Conservation (phyloP, 176 grass and related monocot genomes). For the Aegilops bicornis region DNA sequence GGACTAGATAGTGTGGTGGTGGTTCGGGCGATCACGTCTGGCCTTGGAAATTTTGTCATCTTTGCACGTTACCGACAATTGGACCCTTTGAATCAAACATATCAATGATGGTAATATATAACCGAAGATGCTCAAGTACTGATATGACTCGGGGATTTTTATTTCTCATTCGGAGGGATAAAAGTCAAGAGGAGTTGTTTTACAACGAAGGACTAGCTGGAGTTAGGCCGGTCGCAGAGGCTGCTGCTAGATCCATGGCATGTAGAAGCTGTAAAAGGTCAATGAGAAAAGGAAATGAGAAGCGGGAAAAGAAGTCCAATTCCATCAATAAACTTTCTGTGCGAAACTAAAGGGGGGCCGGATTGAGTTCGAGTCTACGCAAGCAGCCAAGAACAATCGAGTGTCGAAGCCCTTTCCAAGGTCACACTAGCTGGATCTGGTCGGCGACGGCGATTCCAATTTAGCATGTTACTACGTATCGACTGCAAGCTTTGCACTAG, state of each 20-base stretch:
- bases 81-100: conserved; percentile 20
- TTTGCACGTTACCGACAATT: conserved; percentile 44
- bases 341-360: too few relatives aligned
- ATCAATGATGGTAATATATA: conserved; percentile 11
- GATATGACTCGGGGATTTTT: background rate
- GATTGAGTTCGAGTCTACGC: background rate
- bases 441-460: conserved; percentile 27
- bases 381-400: background rate
- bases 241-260: background rate
- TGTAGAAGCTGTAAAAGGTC: background rate
- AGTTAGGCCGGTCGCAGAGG: conserved; percentile 32
- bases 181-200: conserved; percentile 32
- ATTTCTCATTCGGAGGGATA: background rate
- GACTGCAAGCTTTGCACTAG: too few relatives aligned
- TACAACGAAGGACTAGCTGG: background rate
- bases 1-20: conserved; percentile 4
- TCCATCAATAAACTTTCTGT: background rate
- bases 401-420: too few relatives aligned
- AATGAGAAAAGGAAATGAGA: background rate
- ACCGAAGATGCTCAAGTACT: conserved; percentile 2
- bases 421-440: background rate
- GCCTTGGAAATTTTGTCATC: conserved; percentile 10
- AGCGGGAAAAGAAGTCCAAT: background rate
- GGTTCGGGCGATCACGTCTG: conserved; percentile 47
- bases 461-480: conserved; percentile 4